Evolutionary conservation across 2,329 filamentous ascomycete genomes (phyloP), one percentile per base, ranked within the genome.

Genomic region (Atkinsonella texensis): DNA sequence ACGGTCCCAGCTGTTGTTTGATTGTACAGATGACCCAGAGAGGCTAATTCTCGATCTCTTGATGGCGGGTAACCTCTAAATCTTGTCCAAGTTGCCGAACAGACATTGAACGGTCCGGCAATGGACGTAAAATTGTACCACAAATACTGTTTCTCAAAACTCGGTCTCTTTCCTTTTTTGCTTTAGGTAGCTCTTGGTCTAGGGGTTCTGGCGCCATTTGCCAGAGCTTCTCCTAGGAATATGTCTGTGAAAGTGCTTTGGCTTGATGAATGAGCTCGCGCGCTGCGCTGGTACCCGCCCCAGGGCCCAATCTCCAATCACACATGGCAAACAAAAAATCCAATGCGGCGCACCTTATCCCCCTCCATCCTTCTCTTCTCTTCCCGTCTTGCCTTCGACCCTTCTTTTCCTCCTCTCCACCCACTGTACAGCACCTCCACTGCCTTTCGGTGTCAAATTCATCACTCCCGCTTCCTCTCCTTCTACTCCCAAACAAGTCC

Each of bases 221-320:
- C 6, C 12, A 38, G 35, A 12, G 4, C 35, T 15, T 38, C 35
- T 7, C 33, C 13, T 7, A 35, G 33, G n/a, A n/a, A 23, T 23
- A 38, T 38, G 35, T 5, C 11, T 38, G 33, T 4, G 33, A 3
- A 35, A 35, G 33, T 38, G 35, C 33, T 35, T 38, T 28, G 28
- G 28, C 28, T 28, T 28, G 28, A 8, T 15, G 17, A 38, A 17
- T 46, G 45, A 35, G 44, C 17, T 46, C 45, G 28, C 28, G 35
- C 35, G 35, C 35, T 42, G 15, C 38, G 23, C 40, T 40, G 46
- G 49, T 49, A 52, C 53, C 50, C 54, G 54, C 52, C 52, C 52
- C 48, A 60, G 57, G 56, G 56, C 60, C 65, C 67, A 69, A 69
- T 69, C 65, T 60, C 65, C 67, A 69, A 69, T 69, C 65, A 69